A percentile compares a stretch with the other conserved stretches of the same genome.
phyloP scores from a whole-genome alignment of 345 rosid genomes.

The Salix udensis region DNA sequence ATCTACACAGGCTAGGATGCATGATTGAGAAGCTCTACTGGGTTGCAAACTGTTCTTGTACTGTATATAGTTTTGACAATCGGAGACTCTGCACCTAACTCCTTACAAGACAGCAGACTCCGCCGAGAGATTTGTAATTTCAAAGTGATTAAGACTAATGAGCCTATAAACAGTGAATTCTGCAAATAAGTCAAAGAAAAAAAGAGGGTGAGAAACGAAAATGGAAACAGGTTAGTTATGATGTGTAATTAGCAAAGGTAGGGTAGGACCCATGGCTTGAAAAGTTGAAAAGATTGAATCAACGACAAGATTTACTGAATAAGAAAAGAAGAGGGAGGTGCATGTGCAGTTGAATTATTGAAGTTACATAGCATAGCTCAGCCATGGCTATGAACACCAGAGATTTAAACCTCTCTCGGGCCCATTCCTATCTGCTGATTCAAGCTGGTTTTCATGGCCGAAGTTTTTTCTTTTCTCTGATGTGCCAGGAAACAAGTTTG shows the following conservation, averaged over 20 bases:
- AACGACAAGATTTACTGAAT: neutral
- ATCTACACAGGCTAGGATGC: neutral
- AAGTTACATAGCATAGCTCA: neutral
- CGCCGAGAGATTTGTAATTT: neutral
- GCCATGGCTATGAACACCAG: constrained; percentile 17
- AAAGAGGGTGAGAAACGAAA: neutral
- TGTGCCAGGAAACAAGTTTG: neutral
- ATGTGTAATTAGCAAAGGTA: constrained; percentile 16
- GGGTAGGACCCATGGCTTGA: constrained; percentile 3
- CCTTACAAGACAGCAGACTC: neutral
- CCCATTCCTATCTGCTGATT: constrained; percentile 13
- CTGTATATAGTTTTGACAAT: neutral
- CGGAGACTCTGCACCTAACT: neutral
- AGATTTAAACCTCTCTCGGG: constrained; percentile 11
- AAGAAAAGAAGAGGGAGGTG: constrained; percentile 11
- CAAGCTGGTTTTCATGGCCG: neutral
- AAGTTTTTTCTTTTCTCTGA: neutral
- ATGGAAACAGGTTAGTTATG: constrained; percentile 1
- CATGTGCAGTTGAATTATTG: constrained; percentile 39
- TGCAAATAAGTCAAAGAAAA: neutral
- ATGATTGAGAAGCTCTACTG: neutral
- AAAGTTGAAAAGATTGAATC: constrained; percentile 21
- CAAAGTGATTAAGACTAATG: constrained; percentile 7
- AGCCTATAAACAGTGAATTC: neutral
- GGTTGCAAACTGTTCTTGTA: neutral